Conservation (phyloP, 1,284 basidiomycete genomes). For the Abortiporus biennis region DNA sequence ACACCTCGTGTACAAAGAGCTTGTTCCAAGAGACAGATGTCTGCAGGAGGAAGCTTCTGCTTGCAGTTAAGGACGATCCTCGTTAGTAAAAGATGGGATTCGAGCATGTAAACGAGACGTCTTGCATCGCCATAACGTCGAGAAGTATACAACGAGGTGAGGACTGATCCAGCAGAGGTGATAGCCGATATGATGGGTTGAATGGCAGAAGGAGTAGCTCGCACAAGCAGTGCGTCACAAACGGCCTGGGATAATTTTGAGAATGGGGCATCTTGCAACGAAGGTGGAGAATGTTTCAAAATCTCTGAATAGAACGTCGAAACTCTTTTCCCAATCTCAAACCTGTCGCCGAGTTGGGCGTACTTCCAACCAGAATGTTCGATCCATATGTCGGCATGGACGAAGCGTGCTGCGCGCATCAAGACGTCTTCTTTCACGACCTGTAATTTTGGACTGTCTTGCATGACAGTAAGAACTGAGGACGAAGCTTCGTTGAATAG, state of each 20-base stretch:
- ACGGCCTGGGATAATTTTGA: slow-evolving; percentile 53
- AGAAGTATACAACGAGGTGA: slow-evolving; percentile 53
- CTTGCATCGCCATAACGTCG: slow-evolving; percentile 66
- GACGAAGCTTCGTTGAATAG: slow-evolving; percentile 71
- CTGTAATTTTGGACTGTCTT: slow-evolving; percentile 51
- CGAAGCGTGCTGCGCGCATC: slow-evolving; percentile 66
- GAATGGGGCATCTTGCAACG: slow-evolving; percentile 48
- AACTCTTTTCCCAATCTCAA: slow-evolving; percentile 71
- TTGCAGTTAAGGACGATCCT: slow-evolving; percentile 61
- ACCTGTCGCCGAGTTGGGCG: slow-evolving; percentile 66
- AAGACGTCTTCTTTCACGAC: slow-evolving; percentile 81
- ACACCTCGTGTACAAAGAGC: slow-evolving; percentile 51
- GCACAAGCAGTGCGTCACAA: slow-evolving; percentile 59
- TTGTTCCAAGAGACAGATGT: slow-evolving; percentile 68
- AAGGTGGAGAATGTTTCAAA: slow-evolving; percentile 55
- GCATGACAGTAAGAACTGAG: slow-evolving; percentile 44
- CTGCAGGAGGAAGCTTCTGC: slow-evolving; percentile 31
- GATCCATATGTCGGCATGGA: slow-evolving; percentile 83
- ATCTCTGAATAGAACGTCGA: slow-evolving; percentile 62
- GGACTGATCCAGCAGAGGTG: slow-evolving; percentile 50
- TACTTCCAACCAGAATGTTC: slow-evolving; percentile 84
- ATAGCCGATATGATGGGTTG: slow-evolving; percentile 70
- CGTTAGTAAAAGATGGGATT: slow-evolving; percentile 57
- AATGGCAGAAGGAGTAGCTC: slow-evolving; percentile 69
- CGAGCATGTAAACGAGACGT: slow-evolving; percentile 62